phyloP scores from a whole-genome alignment of 2,329 filamentous ascomycete species.

The Eurotiales sp. region DNA sequence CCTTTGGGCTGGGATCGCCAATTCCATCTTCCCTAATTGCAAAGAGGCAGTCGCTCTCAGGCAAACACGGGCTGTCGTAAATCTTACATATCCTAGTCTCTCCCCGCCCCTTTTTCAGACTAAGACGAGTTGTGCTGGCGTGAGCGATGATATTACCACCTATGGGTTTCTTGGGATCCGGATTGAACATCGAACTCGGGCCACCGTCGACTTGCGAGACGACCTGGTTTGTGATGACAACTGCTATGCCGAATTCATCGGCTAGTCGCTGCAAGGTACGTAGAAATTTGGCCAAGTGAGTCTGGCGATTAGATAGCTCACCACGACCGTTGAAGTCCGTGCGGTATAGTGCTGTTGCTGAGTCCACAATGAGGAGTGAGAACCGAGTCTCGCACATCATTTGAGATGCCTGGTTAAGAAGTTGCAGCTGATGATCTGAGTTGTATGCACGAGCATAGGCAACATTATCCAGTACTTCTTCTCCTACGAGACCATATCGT shows the following conservation, averaged over 20 bases:
- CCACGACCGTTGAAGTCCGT: conserved; percentile 97
- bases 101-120: conserved; percentile 88
- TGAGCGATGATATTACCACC: conserved; percentile 99
- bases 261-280: conserved; percentile 50
- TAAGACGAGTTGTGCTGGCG: conserved; percentile 89
- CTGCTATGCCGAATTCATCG: conserved; percentile 87
- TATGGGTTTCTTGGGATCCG: conserved; percentile 98
- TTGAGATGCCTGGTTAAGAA: conserved; percentile 88
- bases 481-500: conserved; percentile 87
- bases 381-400: conserved; percentile 99
- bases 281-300: conserved; percentile 49
- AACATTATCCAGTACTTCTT: conserved; percentile 97
- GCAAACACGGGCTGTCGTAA: conserved; percentile 95
- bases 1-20: conserved; percentile 91
- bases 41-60: conserved; percentile 94
- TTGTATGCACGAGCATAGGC: conserved; percentile 98
- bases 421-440: conserved; percentile 92
- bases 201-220: conserved; percentile 97
- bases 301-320: conserved; percentile 87
- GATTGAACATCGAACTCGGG: conserved; percentile 97
- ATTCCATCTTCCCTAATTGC: conserved; percentile 97
- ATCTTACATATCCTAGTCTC: conserved; percentile 99
- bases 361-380: conserved; percentile 92
- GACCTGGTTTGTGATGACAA: conserved; percentile 98
- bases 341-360: conserved; percentile 89